Percentiles rank a stretch among this genome's conserved stretches.
These are phyloP conservation scores for Penicillium manginii DNA, from an alignment of 495 filamentous ascomycete species.

Conservation along the genomic window DNA sequence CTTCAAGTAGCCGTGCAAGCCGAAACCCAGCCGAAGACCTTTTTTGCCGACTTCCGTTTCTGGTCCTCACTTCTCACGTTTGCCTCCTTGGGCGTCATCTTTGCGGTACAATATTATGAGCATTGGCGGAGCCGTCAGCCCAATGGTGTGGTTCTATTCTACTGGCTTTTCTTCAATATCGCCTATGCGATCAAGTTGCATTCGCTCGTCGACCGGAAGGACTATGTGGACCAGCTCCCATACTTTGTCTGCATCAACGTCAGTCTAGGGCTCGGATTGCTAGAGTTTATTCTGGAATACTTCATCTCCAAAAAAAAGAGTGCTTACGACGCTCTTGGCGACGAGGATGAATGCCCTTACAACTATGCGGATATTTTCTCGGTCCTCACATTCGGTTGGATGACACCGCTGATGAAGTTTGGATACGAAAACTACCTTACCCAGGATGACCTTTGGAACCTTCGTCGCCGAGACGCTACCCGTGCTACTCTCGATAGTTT, in stretches of 20 bases:
- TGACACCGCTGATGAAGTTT: conserved; percentile 97
- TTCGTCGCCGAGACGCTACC: conserved; percentile 80
- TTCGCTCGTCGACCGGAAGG: conserved; percentile 77
- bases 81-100: conserved; percentile 78
- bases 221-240: conserved; percentile 63
- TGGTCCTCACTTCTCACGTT: conserved; percentile 82
- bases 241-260: conserved; percentile 83
- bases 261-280: conserved; percentile 68
- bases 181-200: conserved; percentile 83
- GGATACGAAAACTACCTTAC: conserved; percentile 92
- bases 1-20: conserved; percentile 81
- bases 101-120: conserved; percentile 88
- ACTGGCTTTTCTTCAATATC: conserved; percentile 91
- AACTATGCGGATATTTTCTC: conserved; percentile 97
- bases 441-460: conserved; percentile 95
- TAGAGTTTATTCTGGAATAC: conserved; percentile 87
- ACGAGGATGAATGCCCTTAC: conserved; percentile 88
- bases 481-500: conserved; percentile 67
- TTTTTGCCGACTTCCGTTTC: conserved; percentile 84
- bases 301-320: conserved; percentile 86
- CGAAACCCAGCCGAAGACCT: conserved; percentile 66
- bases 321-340: conserved; percentile 81
- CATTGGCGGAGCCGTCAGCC: conserved; percentile 86
- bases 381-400: conserved; percentile 94
- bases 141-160: conserved; percentile 92